Base-by-base conservation (phyloP, 805 yeast genomes). In the Ogataea kodamae region DNA sequence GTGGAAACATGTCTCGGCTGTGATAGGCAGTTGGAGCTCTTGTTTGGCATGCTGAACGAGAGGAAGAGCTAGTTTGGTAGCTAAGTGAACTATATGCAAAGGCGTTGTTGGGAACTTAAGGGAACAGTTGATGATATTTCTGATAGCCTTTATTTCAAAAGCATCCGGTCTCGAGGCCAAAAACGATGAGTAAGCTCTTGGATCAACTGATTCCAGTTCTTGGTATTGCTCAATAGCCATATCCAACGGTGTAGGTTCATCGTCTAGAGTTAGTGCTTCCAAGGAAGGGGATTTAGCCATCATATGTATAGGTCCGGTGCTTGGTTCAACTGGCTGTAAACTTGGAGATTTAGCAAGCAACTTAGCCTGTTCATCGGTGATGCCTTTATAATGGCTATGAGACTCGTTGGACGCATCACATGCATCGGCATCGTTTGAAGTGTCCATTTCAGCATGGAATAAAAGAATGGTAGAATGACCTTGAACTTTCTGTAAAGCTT, bases 1-100 rank as follows among this genome's bases (percentile, higher is more conserved):
- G 57, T 89, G 97, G 74, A 88, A 89, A 58, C 97, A 89, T 0
- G 97, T 90, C 57, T 89, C 97, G 2, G 88, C 95, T 0, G 92
- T 66, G 32, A 89, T 67, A 19, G 84, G 85, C 28, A 82, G 59
- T 0, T 70, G 69, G 4, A 64, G 59, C 10, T 52, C 48, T 5
- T 41, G 25, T 41, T 78, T 78, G 3, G 96, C 96, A 12, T 74
- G 67, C 24, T 68, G 59, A 11, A 89, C 62, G 38, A 83, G 52
- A 6, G 96, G 94, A 7, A 90, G 58, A 0, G 95, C 95, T 48
- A 84, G 79, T 43, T 82, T 76, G 0, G 96, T 78, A 1, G 96
- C 94, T 45, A 89, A 65, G 59, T 89, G 97, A 11, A 89, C 97
- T 38, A 89, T 82, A 59, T 89, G 97, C 27, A 88, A 64, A 8